Conservation (phyloP, 257 asterid genomes). For the Plectranthus barbatus region DNA sequence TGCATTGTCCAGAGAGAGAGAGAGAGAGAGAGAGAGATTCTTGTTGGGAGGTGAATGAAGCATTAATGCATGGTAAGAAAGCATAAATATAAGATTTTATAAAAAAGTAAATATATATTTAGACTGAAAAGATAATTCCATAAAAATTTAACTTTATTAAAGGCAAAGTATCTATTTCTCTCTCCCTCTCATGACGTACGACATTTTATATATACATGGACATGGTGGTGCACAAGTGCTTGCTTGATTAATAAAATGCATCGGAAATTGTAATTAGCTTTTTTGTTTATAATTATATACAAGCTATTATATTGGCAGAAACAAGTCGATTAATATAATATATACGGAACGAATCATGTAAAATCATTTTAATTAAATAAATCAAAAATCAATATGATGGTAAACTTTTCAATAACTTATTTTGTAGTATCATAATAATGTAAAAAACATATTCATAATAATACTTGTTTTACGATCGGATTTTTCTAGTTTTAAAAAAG, state of each 20-base stretch:
- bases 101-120: background rate
- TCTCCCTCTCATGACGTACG: too few relatives aligned
- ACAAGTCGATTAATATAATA: too few relatives aligned
- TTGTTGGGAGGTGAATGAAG: conserved; percentile 23
- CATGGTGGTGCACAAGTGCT: background rate
- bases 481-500: background rate
- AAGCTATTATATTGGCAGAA: too few relatives aligned
- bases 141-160: background rate
- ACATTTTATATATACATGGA: background rate
- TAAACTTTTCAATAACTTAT: too few relatives aligned
- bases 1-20: conserved; percentile 10
- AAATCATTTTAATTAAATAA: too few relatives aligned
- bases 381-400: too few relatives aligned
- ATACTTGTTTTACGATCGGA: too few relatives aligned
- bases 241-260: background rate
- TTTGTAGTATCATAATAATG: too few relatives aligned
- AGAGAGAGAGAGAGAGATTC: conserved; percentile 17
- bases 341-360: too few relatives aligned
- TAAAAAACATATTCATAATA: too few relatives aligned
- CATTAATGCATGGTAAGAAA: conserved; percentile 25
- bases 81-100: conserved; percentile 6
- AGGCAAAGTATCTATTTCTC: background rate
- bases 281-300: too few relatives aligned
- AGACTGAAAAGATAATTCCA: background rate
- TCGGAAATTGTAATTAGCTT: background rate